Evolutionary conservation across 139 green algal species (phyloP).

Genomic region (Coelastrella sp.): DNA sequence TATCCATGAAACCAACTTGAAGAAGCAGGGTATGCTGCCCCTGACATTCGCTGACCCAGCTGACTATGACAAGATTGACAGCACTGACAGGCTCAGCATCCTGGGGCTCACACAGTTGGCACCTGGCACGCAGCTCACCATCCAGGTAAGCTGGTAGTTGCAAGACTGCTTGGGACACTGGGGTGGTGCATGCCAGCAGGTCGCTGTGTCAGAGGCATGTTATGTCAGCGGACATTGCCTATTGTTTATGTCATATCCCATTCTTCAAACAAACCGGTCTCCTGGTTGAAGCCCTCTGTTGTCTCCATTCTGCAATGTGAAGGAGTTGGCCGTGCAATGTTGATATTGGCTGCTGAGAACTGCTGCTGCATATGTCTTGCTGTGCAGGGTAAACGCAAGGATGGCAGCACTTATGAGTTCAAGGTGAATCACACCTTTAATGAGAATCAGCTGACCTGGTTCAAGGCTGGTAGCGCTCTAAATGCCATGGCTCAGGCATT

Average conservation of each 20-base stretch:
- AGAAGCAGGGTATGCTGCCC: slow-evolving; percentile 94
- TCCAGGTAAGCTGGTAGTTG: slow-evolving; percentile 50
- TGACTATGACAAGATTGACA: slow-evolving; percentile 93
- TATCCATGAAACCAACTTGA: slow-evolving; percentile 99
- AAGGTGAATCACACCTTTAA: slow-evolving; percentile 97
- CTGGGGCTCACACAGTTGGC: slow-evolving; percentile 81
- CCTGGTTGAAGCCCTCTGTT: too few relatives aligned
- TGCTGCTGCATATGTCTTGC: background rate
- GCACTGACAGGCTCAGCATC: slow-evolving; percentile 82
- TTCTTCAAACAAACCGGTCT: too few relatives aligned
- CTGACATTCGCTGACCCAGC: slow-evolving; percentile 80
- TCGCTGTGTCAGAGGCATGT: too few relatives aligned
- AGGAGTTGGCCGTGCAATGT: background rate
- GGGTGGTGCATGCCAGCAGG: background rate
- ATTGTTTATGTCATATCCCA: too few relatives aligned
- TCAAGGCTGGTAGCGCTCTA: slow-evolving; percentile 90
- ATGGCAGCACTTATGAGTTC: slow-evolving; percentile 89
- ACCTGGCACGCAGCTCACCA: slow-evolving; percentile 85
- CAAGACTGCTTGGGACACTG: background rate
- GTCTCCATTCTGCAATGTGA: too few relatives aligned
- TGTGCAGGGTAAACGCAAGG: slow-evolving; percentile 74
- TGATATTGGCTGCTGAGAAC: background rate
- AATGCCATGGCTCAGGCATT: slow-evolving; percentile 88
- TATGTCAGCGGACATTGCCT: too few relatives aligned
- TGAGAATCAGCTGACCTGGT: slow-evolving; percentile 93